phyloP scores from a whole-genome alignment of 83 land plant species.

The Diphasiastrum complanatum region DNA sequence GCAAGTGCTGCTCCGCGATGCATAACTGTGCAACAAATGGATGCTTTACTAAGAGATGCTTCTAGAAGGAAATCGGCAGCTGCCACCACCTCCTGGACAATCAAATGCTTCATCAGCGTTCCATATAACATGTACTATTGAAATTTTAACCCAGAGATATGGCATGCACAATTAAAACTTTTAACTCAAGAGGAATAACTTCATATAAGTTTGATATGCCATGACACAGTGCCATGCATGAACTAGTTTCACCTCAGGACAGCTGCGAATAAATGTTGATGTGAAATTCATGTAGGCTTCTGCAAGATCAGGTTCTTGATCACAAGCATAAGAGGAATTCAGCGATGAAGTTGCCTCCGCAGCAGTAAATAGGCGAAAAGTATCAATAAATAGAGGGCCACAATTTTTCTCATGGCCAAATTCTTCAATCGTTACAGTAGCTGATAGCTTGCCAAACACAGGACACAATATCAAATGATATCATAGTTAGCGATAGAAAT shows the following conservation, averaged over 20 bases:
- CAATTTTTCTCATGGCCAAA: constrained; percentile 83
- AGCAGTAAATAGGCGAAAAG: constrained; percentile 60
- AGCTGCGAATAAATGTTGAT: constrained; percentile 66
- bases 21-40: constrained; percentile 95
- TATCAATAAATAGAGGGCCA: constrained; percentile 62
- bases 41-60: constrained; percentile 76
- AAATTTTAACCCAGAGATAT: too few relatives aligned
- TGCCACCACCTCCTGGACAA: constrained; percentile 66
- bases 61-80: constrained; percentile 72
- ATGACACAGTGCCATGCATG: neutral
- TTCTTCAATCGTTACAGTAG: constrained; percentile 75
- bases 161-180: too few relatives aligned
- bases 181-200: too few relatives aligned
- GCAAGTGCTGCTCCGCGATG: constrained; percentile 97
- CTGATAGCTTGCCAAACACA: constrained; percentile 34
- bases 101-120: too few relatives aligned
- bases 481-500: neutral
- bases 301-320: constrained; percentile 94
- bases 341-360: constrained; percentile 64
- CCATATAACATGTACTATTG: too few relatives aligned
- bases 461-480: neutral
- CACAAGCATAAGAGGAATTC: constrained; percentile 93
- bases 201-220: too few relatives aligned
- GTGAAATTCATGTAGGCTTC: constrained; percentile 86
- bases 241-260: constrained; percentile 71